Conservation (phyloP, 495 filamentous ascomycete species). For the Trichoderma asperelloides region DNA sequence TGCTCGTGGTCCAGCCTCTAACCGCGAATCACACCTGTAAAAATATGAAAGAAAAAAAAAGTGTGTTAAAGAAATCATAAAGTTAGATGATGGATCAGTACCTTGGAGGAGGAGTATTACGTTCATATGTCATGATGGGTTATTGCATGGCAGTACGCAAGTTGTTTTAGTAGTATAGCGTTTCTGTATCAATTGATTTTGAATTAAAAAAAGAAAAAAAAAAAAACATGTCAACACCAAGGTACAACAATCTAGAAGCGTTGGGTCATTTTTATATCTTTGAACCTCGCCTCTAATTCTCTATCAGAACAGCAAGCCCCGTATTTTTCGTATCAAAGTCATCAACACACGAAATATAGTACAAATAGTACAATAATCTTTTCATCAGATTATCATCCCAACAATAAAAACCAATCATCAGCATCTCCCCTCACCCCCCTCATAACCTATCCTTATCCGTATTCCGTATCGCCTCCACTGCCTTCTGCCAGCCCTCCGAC, state of each 20-base stretch:
- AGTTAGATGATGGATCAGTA: neutral
- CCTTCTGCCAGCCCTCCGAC: conserved; percentile 34
- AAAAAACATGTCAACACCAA: no score
- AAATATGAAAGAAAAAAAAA: neutral
- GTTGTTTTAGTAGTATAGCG: neutral
- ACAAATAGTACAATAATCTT: neutral
- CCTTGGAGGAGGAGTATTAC: neutral
- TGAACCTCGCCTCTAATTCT: neutral
- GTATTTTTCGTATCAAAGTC: neutral
- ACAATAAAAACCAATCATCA: neutral
- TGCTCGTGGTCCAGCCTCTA: conserved; percentile 39
- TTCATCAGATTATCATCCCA: neutral
- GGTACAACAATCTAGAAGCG: no score
- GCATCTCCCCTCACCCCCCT: neutral
- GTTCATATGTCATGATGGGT: neutral
- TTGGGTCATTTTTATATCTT: no score
- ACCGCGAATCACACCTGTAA: neutral
- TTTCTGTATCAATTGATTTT: neutral
- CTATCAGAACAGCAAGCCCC: neutral
- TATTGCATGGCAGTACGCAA: neutral
- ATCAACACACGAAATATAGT: neutral
- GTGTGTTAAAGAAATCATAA: neutral
- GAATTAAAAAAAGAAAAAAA: neutral
- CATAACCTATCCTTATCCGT: conserved; percentile 34
- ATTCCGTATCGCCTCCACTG: conserved; percentile 31